These are phyloP conservation scores for Yarrowia bubula DNA, from an alignment of 805 yeast genomes.

Conservation along the genomic window DNA sequence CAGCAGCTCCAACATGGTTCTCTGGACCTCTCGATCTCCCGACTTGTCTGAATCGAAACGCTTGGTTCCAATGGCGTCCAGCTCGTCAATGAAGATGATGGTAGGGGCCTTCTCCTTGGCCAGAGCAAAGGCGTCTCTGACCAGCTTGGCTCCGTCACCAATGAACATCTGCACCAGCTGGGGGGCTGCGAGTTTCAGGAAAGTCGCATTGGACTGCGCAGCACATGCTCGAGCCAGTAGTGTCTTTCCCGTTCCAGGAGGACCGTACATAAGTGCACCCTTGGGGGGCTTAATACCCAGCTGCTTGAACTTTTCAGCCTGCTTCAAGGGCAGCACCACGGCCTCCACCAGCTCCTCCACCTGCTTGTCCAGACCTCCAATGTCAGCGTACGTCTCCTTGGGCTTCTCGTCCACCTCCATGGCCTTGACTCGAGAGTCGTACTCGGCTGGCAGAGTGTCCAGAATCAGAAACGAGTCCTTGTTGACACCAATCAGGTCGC, in stretches of 20 bases:
- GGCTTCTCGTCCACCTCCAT: constrained; percentile 99
- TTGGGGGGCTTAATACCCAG: constrained; percentile 97
- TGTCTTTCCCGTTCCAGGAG: constrained; percentile 99
- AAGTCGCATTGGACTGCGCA: constrained; percentile 96
- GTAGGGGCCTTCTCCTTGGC: constrained; percentile 99
- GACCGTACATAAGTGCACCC: constrained; percentile 98
- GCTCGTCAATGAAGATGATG: constrained; percentile 94
- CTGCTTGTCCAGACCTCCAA: constrained; percentile 97
- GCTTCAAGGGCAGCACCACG: constrained; percentile 96
- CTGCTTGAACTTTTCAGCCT: constrained; percentile 90
- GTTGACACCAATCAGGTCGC: constrained; percentile 95
- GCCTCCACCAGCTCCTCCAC: constrained; percentile 98
- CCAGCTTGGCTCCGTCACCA: constrained; percentile 98
- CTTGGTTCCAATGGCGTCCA: constrained; percentile 98
- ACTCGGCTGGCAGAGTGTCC: constrained; percentile 95
- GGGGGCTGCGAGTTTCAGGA: constrained; percentile 94
- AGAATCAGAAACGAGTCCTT: constrained; percentile 91
- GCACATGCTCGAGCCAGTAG: constrained; percentile 98
- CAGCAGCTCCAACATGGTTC: constrained; percentile 97
- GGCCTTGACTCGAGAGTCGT: constrained; percentile 96
- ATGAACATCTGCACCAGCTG: constrained; percentile 97
- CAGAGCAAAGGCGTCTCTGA: constrained; percentile 94
- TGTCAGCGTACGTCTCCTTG: constrained; percentile 93
- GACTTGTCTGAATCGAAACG: constrained; percentile 96
- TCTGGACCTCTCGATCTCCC: constrained; percentile 97